Base-by-base conservation (phyloP, 2,329 filamentous ascomycete genomes). In the Domatiomyces catenatus region DNA sequence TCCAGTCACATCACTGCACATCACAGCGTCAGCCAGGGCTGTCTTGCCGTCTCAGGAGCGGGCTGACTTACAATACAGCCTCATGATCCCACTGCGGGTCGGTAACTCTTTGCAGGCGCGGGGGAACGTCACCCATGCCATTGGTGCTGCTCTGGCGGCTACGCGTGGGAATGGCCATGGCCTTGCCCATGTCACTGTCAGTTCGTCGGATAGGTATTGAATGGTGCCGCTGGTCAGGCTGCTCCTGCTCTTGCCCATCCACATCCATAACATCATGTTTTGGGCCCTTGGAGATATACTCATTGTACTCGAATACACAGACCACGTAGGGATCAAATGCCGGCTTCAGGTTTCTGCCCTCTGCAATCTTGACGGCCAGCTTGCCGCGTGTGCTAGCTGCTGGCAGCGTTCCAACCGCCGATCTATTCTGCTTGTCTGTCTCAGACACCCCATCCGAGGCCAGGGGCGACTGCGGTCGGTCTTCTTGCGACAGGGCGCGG, bases 71-170 rank as follows among this genome's bases (percentile, higher is more conserved):
- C 89, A 98, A 98, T 47, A 86, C 77, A 39, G 90, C 89, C 63
- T 94, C 87, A 49, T 94, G 90, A 66, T 94, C 87, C 92, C 92
- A 98, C 61, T 86, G 86, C 0, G 92, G 90, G 64, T 86, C 85
- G 6, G 87, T 90, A 53, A 89, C 73, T 50, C 78, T 74, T 49
- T 80, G 77, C 58, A 80, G 81, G 57, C 72, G 71, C 54, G 78
- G 75, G 54, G 74, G 72, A 54, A 71, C 73, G 60, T 94, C 86
- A 36, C 77, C 75, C 56, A 83, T 73, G 62, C 90, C 94, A 50
- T 89, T 94, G 69, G 90, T 89, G 70, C 90, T 96, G 69, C 90
- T 96, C 65, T 96, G 92, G 50, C 92, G 82, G 66, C 89, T 96
- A 61, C 84, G 83, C 87, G 96, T 95, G 1, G 92, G 92, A 58